Evolutionary conservation across 257 asterid species (phyloP).

Genomic region (Phtheirospermum japonicum): DNA sequence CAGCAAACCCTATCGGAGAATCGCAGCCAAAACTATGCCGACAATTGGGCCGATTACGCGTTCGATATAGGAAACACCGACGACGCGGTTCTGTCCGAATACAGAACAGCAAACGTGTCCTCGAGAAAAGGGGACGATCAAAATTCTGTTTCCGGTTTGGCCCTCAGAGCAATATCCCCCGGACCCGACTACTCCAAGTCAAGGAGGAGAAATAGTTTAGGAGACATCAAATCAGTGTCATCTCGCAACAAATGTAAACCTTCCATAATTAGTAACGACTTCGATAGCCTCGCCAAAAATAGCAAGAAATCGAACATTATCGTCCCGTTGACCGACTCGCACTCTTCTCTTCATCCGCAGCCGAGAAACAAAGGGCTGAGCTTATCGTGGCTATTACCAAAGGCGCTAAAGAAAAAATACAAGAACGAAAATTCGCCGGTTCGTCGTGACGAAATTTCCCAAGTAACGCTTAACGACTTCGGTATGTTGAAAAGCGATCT

Average conservation of each 20-base stretch:
- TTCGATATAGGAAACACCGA: constrained; percentile 33
- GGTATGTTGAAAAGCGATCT: constrained; percentile 44
- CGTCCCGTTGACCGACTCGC: constrained; percentile 53
- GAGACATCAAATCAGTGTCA: constrained; percentile 47
- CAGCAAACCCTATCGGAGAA: constrained; percentile 46
- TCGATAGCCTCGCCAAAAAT: constrained; percentile 38
- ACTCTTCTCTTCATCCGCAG: constrained; percentile 50
- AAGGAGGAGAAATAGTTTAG: constrained; percentile 46
- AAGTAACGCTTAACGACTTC: too few species aligned
- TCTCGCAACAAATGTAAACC: constrained; percentile 59
- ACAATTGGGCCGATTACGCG: constrained; percentile 36
- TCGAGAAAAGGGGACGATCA: constrained; percentile 50
- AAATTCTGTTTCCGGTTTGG: constrained; percentile 37
- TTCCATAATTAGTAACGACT: constrained; percentile 33
- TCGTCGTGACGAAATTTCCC: too few species aligned
- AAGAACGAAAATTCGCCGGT: constrained; percentile 43
- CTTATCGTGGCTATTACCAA: constrained; percentile 64
- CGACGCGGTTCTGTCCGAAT: constrained; percentile 39
- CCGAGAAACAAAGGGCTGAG: constrained; percentile 48
- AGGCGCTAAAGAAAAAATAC: constrained; percentile 53
- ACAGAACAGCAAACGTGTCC: constrained; percentile 40
- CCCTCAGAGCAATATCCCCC: constrained; percentile 38
- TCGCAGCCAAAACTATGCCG: constrained; percentile 38
- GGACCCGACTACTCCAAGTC: constrained; percentile 42
- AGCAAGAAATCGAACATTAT: constrained; percentile 41